Percentiles rank a stretch among this genome's conserved stretches.
These are phyloP conservation scores for Xylaria telfairii DNA, from an alignment of 495 filamentous ascomycete genomes.

Conservation along the genomic window DNA sequence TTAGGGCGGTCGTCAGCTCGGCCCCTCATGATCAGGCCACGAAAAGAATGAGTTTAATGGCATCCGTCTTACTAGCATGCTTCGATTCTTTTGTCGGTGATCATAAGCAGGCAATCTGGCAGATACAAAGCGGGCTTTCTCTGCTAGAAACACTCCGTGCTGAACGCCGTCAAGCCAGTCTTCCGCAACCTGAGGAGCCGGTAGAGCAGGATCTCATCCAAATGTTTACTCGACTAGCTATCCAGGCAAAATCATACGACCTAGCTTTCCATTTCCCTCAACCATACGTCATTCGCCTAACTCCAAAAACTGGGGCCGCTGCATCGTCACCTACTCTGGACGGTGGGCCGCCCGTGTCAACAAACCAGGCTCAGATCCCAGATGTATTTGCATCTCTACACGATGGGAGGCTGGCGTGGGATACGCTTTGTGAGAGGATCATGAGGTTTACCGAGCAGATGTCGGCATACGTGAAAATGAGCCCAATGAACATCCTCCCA, in stretches of 20 bases:
- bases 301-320: constrained; percentile 40
- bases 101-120: constrained; percentile 54
- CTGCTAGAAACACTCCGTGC: constrained; percentile 52
- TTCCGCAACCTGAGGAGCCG: constrained; percentile 49
- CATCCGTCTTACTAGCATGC: constrained; percentile 54
- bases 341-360: constrained; percentile 48
- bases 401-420: constrained; percentile 57
- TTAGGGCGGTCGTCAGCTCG: constrained; percentile 42
- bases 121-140: constrained; percentile 53
- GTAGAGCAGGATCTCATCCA: constrained; percentile 63
- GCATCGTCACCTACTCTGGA: constrained; percentile 51
- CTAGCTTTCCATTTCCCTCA: constrained; percentile 67
- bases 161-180: constrained; percentile 46
- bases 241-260: constrained; percentile 65
- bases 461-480: constrained; percentile 48
- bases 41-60: constrained; percentile 55
- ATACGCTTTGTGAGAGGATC: constrained; percentile 56
- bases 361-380: constrained; percentile 49
- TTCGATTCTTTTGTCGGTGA: constrained; percentile 60
- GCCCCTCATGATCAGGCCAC: constrained; percentile 42
- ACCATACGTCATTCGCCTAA: constrained; percentile 60
- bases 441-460: constrained; percentile 61
- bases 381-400: constrained; percentile 52
- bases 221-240: constrained; percentile 63
- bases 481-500: constrained; percentile 58